A percentile compares a stretch with the other conserved stretches of the same genome.
Conservation (phyloP, 495 filamentous ascomycete genomes). For the Daldinia bambusicola region DNA sequence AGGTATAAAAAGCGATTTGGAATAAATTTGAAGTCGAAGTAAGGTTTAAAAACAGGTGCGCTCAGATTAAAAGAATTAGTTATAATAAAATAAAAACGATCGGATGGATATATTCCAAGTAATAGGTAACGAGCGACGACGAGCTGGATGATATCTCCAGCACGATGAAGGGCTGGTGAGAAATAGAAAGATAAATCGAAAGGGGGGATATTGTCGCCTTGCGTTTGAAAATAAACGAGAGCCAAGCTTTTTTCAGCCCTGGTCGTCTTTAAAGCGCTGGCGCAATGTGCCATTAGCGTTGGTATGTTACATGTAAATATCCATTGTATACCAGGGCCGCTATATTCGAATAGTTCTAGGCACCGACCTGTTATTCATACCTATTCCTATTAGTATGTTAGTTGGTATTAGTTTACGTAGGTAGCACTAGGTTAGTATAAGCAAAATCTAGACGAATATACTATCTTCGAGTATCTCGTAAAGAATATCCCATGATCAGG, state of each 20-base stretch:
- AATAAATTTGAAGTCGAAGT: slow-evolving; percentile 3
- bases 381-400: not conserved
- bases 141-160: slow-evolving; percentile 15
- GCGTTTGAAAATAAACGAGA: slow-evolving; percentile 29
- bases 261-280: slow-evolving; percentile 10
- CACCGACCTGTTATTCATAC: no score
- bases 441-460: not conserved
- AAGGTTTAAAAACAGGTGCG: not conserved
- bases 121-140: slow-evolving; percentile 35
- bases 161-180: slow-evolving; percentile 24
- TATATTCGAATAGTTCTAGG: not conserved
- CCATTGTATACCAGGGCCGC: not conserved
- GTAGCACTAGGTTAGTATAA: no score
- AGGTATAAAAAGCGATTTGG: not conserved
- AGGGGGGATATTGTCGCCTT: slow-evolving; percentile 21
- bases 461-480: not conserved
- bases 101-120: slow-evolving; percentile 18
- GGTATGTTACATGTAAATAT: not conserved
- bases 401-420: not conserved
- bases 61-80: slow-evolving; percentile 26
- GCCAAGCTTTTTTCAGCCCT: slow-evolving; percentile 39
- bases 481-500: not conserved
- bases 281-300: slow-evolving; percentile 22
- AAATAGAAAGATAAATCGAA: slow-evolving; percentile 15
- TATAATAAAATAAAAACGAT: slow-evolving; percentile 22